Base-by-base conservation (phyloP, 1,139 yeast species). In the Debaryomyces subglobosus region DNA sequence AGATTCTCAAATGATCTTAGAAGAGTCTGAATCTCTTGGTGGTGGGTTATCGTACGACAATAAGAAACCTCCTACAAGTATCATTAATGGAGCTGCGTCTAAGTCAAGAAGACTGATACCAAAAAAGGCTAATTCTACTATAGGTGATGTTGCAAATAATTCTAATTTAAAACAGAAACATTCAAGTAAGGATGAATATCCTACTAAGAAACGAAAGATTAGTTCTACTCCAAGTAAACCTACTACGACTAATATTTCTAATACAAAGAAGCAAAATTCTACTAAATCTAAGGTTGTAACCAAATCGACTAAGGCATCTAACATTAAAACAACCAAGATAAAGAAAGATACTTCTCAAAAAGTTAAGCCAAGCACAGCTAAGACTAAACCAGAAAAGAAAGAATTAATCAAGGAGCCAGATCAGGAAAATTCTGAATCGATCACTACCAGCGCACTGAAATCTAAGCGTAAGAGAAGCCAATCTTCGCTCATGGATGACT, bases 1-100 rank as follows among this genome's bases (percentile, higher is more conserved):
- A 38, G 98, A 92, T 64, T 74, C 91, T 0, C 80, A 76, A 39
- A 61, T 72, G 20, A 86, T 89, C 37, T 54, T 81, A 16, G 75
- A 73, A 8, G 86, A 86, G 51, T 75, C 59, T 1, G 64, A 61
- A 25, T 39, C 45, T 2, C 51, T 49, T 23, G 63, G 61, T 1
- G 62, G 56, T 1, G 47, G 50, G 1, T 45, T 64, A 10, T 51
- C 58, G 0, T 58, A 61, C 36, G 62, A 56, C 12, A 43, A 33
- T 10, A 25, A 8, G 9, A 25, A 20, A n/a, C 25, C 47, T 33
- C 29, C 18, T 27, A 21, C 36, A 12, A 32, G 36, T 44, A 44
- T 38, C 15, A 12, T 39, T 16, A 38, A 30, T 21, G 27, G 48
- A 5, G 8, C 45, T 12, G 43, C 44, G 3, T 34, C 49, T 2